Evolutionary conservation across 164 flowering plant species (phyloP), one percentile per base, ranked within the genome.

Genomic region (Amborella trichopoda): DNA sequence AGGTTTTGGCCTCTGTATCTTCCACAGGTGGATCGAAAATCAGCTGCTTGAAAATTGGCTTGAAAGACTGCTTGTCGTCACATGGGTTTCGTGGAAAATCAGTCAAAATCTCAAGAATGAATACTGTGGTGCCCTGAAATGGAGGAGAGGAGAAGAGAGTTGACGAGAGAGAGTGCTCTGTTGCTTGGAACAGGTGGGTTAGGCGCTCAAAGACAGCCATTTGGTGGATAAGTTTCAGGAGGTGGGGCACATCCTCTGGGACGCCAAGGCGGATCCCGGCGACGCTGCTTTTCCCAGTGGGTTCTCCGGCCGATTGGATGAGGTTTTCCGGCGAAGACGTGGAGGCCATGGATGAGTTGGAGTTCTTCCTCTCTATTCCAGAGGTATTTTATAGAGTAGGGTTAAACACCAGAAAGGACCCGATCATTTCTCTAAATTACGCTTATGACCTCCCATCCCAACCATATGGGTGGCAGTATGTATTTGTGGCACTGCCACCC

Each of bases 151-250:
- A 61, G 77, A 86, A 90, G 62, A 86, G 95, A 13, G 83, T 79
- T 32, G 79, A 27, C 56, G 86, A 44, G 54, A 83, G 88, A 28
- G 84, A 69, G 10, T 64, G 25, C 34, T 76, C 75, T 26, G 95
- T 83, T 64, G 97, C 83, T 52, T 71, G 38, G 81, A 58, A 82
- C 49, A 60, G 77, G 58, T 89, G 67, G 48, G 88, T 61, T 43
- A 84, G 81, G 20, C 65, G 71, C 61, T 82, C 93, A 75, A 82
- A 89, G 45, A 67, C 88, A 34, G 97, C 97, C 93, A 89, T 75
- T 51, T 82, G 89, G 73, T 80, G 69, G 68, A 80, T 76, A 49
- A 80, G 69, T 48, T 72, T 75, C 77, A 77, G 88, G 62, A 88
- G 68, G 59, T 61, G 71, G 12, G 89, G 83, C 26, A 81, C 89